Percentiles rank a stretch among this genome's conserved stretches.
Evolutionary conservation across 352 stramenopile species (phyloP).

Genomic region (Pythium myriotylum): DNA sequence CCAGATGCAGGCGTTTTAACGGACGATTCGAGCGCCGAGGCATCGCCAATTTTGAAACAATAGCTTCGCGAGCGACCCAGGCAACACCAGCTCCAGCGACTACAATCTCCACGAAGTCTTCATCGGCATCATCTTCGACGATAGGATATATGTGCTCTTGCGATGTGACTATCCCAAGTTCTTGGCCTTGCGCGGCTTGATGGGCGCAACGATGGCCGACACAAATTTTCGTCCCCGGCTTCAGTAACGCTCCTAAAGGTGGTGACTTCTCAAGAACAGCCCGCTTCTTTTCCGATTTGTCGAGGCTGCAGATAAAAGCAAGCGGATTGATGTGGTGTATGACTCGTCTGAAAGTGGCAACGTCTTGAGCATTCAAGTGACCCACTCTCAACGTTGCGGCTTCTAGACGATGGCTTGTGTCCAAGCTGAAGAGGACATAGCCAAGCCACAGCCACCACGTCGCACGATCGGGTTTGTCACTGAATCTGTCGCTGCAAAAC

Average conservation of each 20-base stretch:
- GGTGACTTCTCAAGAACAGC: background rate
- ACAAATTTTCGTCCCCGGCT: background rate
- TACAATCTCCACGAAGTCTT: conserved; percentile 10
- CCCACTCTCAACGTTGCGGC: background rate
- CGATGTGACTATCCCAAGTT: too few species aligned
- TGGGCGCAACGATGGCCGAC: background rate
- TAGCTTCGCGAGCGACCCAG: background rate
- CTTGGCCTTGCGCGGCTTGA: background rate
- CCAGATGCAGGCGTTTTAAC: background rate
- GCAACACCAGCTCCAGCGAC: background rate
- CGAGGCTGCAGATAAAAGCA: background rate
- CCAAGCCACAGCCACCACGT: conserved; percentile 4
- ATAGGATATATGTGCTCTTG: background rate
- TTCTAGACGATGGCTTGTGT: background rate
- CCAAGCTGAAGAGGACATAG: background rate
- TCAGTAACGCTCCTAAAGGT: background rate
- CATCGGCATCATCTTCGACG: background rate
- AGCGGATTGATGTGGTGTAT: background rate
- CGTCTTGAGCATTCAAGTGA: background rate
- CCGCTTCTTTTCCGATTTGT: background rate
- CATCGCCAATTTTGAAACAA: background rate
- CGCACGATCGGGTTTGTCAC: background rate
- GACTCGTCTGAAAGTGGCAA: background rate
- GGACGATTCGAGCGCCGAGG: background rate
- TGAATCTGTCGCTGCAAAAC: too few species aligned